Percentiles rank a stretch among this genome's conserved stretches.
Conservation (phyloP, 2,329 filamentous ascomycete genomes). For the Neopestalotiopsis rosae region DNA sequence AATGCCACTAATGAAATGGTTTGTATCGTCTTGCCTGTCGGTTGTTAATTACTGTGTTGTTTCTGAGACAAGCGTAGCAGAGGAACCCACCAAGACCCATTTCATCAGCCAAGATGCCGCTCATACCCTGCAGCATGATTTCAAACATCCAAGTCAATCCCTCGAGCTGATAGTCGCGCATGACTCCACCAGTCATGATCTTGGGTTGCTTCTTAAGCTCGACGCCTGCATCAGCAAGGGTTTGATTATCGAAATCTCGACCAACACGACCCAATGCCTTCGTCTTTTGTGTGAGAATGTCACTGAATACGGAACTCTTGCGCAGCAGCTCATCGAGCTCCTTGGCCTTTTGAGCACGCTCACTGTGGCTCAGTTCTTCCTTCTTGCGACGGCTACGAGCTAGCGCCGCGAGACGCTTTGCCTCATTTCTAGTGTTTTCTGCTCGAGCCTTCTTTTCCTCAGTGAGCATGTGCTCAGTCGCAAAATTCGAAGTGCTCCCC, state of each 20-base stretch:
- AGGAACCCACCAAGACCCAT: slow-evolving; percentile 75
- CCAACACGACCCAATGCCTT: slow-evolving; percentile 67
- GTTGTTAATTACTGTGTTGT: background rate
- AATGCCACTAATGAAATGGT: slow-evolving; percentile 88
- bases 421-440: slow-evolving; percentile 54
- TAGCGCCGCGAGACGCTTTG: slow-evolving; percentile 43
- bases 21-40: slow-evolving; percentile 83
- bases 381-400: slow-evolving; percentile 48
- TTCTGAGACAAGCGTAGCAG: background rate
- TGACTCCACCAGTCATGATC: slow-evolving; percentile 83
- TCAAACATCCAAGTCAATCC: slow-evolving; percentile 96
- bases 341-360: slow-evolving; percentile 62
- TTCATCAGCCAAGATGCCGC: slow-evolving; percentile 90
- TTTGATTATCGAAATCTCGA: slow-evolving; percentile 63
- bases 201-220: slow-evolving; percentile 85
- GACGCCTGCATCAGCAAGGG: slow-evolving; percentile 69
- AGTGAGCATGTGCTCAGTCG: slow-evolving; percentile 38
- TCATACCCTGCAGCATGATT: slow-evolving; percentile 78
- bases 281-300: slow-evolving; percentile 68
- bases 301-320: slow-evolving; percentile 65
- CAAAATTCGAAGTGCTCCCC: slow-evolving; percentile 31
- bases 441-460: slow-evolving; percentile 53
- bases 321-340: slow-evolving; percentile 64
- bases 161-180: slow-evolving; percentile 94
- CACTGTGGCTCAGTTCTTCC: slow-evolving; percentile 53